Base-by-base conservation (phyloP, 2,329 filamentous ascomycete genomes). In the Thielaviopsis ethacetica region DNA sequence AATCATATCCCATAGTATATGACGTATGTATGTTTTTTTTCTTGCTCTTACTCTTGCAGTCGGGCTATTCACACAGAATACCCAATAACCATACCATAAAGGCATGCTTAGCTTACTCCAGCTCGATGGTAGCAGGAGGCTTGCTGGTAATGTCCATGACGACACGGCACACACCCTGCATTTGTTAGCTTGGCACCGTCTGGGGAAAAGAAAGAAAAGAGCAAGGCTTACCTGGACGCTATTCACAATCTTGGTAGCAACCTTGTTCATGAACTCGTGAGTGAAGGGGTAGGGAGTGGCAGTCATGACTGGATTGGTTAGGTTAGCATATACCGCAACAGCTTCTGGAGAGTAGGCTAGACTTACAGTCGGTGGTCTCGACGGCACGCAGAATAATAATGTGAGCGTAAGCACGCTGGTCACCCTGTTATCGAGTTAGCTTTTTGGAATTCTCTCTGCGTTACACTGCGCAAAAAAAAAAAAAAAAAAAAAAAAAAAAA, bases 101-200 rank as follows among this genome's bases (percentile, higher is more conserved):
- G n/a, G n/a, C n/a, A n/a, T n/a, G n/a, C n/a, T n/a, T 26, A 52
- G n/a, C 53, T 56, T 79, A 88, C 72, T 88, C 83, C 74, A 88
- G 79, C 73, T 88, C 85, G 67, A 88, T 88, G 1, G 85, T 88
- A 62, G 81, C 82, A 54, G 82, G 83, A 56, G 83, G 82, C 72
- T 85, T 85, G 69, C 79, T 68, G 22, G 80, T 84, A 62, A 80
- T 74, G 62, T 62, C 62, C 63, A 58, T 61, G 27, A 47, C 27
- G 34, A 59, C 57, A 44, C 51, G 54, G 56, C 71, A 79, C 73
- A 73, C 76, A 62, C 76, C 63, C 73, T 75, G 65, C 74, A 68
- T 66, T 89, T 84, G 65, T 88, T 89, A 15, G 81, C 74, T 34
- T 34, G 6, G 24, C 6, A 6, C 24, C 6, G 24, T 26, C 3